phyloP scores from a whole-genome alignment of 192 early-diverging fungal species.

The Dimargaris xerosporica region DNA sequence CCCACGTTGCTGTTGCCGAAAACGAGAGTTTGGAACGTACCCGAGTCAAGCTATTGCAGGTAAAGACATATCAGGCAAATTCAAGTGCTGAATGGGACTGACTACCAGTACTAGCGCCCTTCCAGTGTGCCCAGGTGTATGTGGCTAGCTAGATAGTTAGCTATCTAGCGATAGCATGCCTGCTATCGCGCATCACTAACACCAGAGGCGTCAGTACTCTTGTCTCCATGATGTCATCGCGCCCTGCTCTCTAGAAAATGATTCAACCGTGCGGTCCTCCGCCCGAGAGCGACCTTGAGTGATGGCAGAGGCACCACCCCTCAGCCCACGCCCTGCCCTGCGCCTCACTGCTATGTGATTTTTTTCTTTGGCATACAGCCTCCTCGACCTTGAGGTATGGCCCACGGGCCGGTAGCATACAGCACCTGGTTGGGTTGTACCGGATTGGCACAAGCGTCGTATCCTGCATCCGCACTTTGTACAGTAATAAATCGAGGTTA shows the following conservation, averaged over 20 bases:
- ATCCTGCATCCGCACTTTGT: too few relatives aligned
- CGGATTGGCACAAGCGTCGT: too few relatives aligned
- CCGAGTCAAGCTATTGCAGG: conserved; percentile 60
- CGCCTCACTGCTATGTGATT: too few relatives aligned
- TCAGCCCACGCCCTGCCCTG: too few relatives aligned
- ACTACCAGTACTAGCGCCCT: background rate
- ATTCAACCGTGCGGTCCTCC: conserved; percentile 45
- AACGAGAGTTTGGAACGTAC: conserved; percentile 67
- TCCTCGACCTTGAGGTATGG: too few relatives aligned
- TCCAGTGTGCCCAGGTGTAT: background rate
- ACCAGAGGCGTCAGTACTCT: background rate
- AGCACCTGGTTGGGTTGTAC: too few relatives aligned
- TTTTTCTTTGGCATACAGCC: too few relatives aligned
- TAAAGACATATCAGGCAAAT: conserved; percentile 15
- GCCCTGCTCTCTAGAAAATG: conserved; percentile 36
- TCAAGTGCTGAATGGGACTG: background rate
- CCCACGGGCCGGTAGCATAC: too few relatives aligned
- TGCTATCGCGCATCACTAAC: background rate
- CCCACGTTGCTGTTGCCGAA: conserved; percentile 74
- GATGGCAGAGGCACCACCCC: too few relatives aligned
- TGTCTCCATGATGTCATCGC: background rate
- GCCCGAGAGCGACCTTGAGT: background rate
- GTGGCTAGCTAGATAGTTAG: background rate
- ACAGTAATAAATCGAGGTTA: too few relatives aligned
- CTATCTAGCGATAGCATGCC: background rate